A percentile compares a stretch with the other conserved stretches of the same genome.
These are phyloP conservation scores for Acer saccharum DNA, from an alignment of 345 rosid species.

Conservation along the genomic window DNA sequence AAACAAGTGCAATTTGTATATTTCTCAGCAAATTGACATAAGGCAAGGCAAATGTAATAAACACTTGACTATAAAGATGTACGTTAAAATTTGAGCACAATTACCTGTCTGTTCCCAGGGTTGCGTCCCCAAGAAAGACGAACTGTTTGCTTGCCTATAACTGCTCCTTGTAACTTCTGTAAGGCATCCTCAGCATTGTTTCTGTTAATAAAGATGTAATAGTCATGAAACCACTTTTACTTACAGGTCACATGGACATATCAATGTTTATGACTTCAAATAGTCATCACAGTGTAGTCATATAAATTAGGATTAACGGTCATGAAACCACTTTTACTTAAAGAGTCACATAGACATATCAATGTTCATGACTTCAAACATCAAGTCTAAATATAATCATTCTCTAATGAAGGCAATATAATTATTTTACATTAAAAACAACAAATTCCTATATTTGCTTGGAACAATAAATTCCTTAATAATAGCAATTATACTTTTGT, in stretches of 20 bases:
- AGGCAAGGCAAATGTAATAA: background rate
- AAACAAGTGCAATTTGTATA: background rate
- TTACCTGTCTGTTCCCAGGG: constrained; percentile 83
- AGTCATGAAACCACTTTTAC: background rate
- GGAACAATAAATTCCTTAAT: background rate
- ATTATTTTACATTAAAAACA: background rate
- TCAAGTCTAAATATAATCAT: background rate
- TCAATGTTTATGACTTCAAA: background rate
- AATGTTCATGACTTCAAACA: background rate
- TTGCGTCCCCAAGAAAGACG: constrained; percentile 98
- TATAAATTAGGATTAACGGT: background rate
- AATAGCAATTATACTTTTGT: background rate
- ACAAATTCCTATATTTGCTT: background rate
- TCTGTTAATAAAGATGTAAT: constrained; percentile 41
- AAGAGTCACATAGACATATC: background rate
- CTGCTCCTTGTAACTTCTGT: constrained; percentile 69
- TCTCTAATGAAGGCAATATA: background rate
- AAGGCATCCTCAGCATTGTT: constrained; percentile 88
- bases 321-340: background rate
- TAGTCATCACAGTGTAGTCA: constrained; percentile 1
- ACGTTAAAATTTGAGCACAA: background rate
- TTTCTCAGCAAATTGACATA: background rate
- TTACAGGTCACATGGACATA: background rate
- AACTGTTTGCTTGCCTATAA: constrained; percentile 86
- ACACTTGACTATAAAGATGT: background rate